Percentiles rank a stretch among this genome's conserved stretches.
Evolutionary conservation across 2,329 filamentous ascomycete genomes (phyloP).

Genomic region (Alternaria dauci): DNA sequence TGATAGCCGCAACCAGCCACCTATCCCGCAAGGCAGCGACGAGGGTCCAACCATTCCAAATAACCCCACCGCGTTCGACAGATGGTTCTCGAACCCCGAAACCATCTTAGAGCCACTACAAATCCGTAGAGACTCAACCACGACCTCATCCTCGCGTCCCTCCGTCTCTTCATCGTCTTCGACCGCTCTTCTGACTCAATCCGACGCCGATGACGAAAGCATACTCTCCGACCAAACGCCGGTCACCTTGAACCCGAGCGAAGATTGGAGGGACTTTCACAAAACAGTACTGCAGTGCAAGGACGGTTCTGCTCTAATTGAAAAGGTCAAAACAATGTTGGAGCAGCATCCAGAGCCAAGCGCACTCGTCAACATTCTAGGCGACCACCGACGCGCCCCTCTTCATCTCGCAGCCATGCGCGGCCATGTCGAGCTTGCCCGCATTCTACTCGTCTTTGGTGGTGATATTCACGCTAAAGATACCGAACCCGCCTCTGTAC

Average conservation of each 20-base stretch:
- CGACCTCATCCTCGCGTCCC: slow-evolving; percentile 9
- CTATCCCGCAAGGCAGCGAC: neutral
- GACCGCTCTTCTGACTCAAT: neutral
- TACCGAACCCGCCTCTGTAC: slow-evolving; percentile 19
- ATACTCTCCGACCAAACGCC: neutral
- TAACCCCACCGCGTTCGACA: neutral
- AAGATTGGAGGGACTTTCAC: slow-evolving; percentile 27
- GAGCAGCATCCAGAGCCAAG: slow-evolving; percentile 15
- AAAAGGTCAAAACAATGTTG: slow-evolving; percentile 10
- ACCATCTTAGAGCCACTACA: slow-evolving; percentile 14
- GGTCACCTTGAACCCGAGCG: neutral
- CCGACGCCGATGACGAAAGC: slow-evolving; percentile 12
- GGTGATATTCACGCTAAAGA: slow-evolving; percentile 31
- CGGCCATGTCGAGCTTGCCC: slow-evolving; percentile 22
- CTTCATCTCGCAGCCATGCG: slow-evolving; percentile 25
- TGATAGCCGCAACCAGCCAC: neutral
- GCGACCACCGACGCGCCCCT: slow-evolving; percentile 22
- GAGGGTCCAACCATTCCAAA: neutral
- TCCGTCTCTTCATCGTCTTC: slow-evolving; percentile 17
- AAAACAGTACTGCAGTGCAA: slow-evolving; percentile 16
- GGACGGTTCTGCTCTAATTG: neutral
- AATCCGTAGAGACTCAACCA: slow-evolving; percentile 1
- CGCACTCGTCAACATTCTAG: slow-evolving; percentile 18
- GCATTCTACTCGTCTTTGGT: slow-evolving; percentile 15
- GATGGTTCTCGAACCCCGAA: slow-evolving; percentile 18